Conservation (phyloP, 2,329 filamentous ascomycete species). For the Lojkania enalia region DNA sequence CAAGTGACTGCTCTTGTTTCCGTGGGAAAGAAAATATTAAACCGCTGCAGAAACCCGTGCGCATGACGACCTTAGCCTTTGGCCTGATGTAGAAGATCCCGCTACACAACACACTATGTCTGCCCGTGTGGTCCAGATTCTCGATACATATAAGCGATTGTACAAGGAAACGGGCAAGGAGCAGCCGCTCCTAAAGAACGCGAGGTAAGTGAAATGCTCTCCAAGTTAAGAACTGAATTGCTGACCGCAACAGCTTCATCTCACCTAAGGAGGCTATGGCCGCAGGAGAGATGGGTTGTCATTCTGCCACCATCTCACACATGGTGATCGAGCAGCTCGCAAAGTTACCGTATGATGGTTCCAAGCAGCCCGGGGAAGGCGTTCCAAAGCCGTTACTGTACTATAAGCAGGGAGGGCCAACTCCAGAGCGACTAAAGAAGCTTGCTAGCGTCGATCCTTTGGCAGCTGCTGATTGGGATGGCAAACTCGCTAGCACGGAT, state of each 20-base stretch:
- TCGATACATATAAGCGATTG: slow-evolving; percentile 52
- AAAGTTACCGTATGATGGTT: slow-evolving; percentile 43
- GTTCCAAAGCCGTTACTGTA: slow-evolving; percentile 48
- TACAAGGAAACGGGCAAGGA: slow-evolving; percentile 53
- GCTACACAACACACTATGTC: slow-evolving; percentile 54
- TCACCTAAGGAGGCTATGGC: slow-evolving; percentile 52
- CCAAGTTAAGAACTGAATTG: background rate
- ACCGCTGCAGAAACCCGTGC: slow-evolving; percentile 46
- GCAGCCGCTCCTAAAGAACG: slow-evolving; percentile 55
- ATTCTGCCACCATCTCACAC: slow-evolving; percentile 51
- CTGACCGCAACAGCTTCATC: slow-evolving; percentile 44
- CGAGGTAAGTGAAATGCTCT: slow-evolving; percentile 36
- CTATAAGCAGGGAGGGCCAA: slow-evolving; percentile 42
- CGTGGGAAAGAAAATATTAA: background rate
- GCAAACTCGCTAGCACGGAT: slow-evolving; percentile 45
- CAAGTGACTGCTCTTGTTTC: slow-evolving; percentile 19
- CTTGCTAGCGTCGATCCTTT: slow-evolving; percentile 48
- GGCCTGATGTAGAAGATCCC: slow-evolving; percentile 54
- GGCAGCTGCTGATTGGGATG: slow-evolving; percentile 44
- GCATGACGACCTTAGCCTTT: slow-evolving; percentile 49
- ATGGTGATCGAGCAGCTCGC: slow-evolving; percentile 47
- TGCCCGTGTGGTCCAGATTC: slow-evolving; percentile 53
- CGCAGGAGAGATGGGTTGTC: slow-evolving; percentile 52
- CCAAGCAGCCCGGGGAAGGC: slow-evolving; percentile 45
- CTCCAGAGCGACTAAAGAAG: slow-evolving; percentile 42